phyloP scores from a whole-genome alignment of 176 grass and related monocot genomes.

The Avena atlantica region DNA sequence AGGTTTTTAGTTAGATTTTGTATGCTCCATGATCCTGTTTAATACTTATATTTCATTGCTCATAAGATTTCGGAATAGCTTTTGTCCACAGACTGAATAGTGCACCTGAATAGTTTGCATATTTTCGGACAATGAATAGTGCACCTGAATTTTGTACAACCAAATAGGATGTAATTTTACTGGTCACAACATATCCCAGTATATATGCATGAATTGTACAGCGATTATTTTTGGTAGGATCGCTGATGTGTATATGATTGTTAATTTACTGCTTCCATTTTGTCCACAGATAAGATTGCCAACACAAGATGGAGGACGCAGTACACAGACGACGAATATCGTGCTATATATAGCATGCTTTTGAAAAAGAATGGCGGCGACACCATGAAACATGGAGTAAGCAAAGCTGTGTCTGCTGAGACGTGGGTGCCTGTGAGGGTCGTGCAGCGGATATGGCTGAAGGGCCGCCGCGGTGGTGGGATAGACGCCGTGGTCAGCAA shows the following conservation, averaged over 20 bases:
- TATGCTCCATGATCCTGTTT: neutral
- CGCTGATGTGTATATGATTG: neutral
- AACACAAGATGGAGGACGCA: neutral
- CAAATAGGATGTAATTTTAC: neutral
- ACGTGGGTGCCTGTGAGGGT: neutral
- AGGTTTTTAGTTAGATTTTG: neutral
- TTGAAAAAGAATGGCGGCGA: neutral
- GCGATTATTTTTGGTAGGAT: neutral
- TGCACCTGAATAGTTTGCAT: neutral
- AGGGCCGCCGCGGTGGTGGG: neutral
- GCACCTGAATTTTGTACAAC: no score
- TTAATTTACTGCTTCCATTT: neutral
- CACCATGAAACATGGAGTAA: neutral
- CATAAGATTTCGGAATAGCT: neutral
- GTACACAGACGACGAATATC: neutral
- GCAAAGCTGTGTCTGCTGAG: neutral
- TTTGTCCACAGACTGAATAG: neutral
- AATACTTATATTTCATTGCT: neutral
- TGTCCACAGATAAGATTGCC: neutral
- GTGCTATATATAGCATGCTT: neutral
- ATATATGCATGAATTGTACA: neutral
- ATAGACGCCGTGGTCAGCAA: neutral
- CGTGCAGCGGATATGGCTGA: neutral
- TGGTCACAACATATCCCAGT: neutral
- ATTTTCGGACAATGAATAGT: neutral